Conservation (phyloP, 1,139 yeast species). For the Lodderomyces margitis region DNA sequence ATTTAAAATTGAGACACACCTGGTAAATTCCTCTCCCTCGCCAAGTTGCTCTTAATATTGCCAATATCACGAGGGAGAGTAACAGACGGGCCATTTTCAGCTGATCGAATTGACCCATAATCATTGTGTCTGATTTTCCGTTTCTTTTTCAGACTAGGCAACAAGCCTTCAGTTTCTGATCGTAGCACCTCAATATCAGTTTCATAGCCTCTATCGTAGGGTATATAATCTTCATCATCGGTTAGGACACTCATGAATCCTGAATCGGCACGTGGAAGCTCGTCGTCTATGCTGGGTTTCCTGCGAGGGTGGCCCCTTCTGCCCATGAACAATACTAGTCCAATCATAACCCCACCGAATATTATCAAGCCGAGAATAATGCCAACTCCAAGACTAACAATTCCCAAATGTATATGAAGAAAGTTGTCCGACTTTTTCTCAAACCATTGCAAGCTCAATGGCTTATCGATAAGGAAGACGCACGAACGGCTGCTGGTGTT, state of each 20-base stretch:
- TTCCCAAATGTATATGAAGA: conserved; percentile 60
- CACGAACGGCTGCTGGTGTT: conserved; percentile 40
- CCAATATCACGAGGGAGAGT: conserved; percentile 26
- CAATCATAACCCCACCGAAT: conserved; percentile 32
- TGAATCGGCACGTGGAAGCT: conserved; percentile 23
- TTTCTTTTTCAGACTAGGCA: conserved; percentile 25
- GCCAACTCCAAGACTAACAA: conserved; percentile 66
- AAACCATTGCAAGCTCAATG: conserved; percentile 58
- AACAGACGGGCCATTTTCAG: conserved; percentile 6
- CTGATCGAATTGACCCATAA: background rate
- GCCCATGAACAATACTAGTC: conserved; percentile 29
- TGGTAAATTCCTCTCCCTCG: conserved; percentile 39
- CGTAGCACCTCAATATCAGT: conserved; percentile 42
- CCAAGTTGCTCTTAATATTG: conserved; percentile 24
- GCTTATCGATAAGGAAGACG: conserved; percentile 69
- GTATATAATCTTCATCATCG: conserved; percentile 22
- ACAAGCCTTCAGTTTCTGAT: conserved; percentile 32
- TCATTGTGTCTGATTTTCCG: background rate
- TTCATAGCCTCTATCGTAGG: conserved; percentile 43
- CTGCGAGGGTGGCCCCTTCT: conserved; percentile 12
- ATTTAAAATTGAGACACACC: conserved; percentile 12
- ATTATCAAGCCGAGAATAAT: conserved; percentile 55
- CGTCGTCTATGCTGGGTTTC: conserved; percentile 10
- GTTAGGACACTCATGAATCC: conserved; percentile 42
- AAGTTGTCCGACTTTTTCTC: conserved; percentile 33